These are phyloP conservation scores for Colletotrichum sp. DNA, from an alignment of 2,329 filamentous ascomycete species.

Conservation along the genomic window DNA sequence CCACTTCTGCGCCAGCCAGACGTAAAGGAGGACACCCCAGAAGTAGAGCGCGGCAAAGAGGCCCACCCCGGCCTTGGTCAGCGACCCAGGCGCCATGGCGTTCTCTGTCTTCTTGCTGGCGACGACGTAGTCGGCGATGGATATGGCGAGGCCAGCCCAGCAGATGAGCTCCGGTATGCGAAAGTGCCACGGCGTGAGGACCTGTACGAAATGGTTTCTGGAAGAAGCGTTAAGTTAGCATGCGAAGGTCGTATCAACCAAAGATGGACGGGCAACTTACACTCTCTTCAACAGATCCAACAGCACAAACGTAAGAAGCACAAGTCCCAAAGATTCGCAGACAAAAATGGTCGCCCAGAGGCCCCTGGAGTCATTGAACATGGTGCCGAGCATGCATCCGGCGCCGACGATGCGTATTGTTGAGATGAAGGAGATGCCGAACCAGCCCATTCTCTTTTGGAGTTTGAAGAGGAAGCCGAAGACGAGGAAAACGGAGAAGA, in stretches of 20 bases:
- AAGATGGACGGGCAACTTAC: background rate
- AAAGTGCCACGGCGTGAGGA: conserved; percentile 19
- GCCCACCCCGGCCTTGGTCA: conserved; percentile 21
- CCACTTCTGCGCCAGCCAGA: conserved; percentile 6
- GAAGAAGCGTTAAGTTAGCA: background rate
- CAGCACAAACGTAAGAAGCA: conserved; percentile 18
- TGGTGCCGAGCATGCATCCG: conserved; percentile 23
- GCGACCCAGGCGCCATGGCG: conserved; percentile 11
- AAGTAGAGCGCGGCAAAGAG: conserved; percentile 24
- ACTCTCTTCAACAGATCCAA: conserved; percentile 19
- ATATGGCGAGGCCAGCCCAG: conserved; percentile 24
- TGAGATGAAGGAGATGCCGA: conserved; percentile 20
- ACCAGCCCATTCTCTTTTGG: conserved; percentile 10
- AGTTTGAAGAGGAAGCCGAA: background rate
- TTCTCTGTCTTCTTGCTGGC: conserved; percentile 13
- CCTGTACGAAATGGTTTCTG: conserved; percentile 6
- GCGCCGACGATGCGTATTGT: conserved; percentile 25
- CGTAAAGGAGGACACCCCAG: conserved; percentile 17
- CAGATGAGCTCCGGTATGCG: conserved; percentile 24
- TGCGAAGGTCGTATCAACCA: no score
- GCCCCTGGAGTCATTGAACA: conserved; percentile 14
- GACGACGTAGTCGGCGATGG: conserved; percentile 23
- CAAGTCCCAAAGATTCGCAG: conserved; percentile 24
- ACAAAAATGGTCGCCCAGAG: conserved; percentile 25
- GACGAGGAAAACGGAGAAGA: background rate